Evolutionary conservation across 106 monocot genomes (phyloP), one percentile per base, ranked within the genome.

Genomic region (Dioscorea dumetorum): DNA sequence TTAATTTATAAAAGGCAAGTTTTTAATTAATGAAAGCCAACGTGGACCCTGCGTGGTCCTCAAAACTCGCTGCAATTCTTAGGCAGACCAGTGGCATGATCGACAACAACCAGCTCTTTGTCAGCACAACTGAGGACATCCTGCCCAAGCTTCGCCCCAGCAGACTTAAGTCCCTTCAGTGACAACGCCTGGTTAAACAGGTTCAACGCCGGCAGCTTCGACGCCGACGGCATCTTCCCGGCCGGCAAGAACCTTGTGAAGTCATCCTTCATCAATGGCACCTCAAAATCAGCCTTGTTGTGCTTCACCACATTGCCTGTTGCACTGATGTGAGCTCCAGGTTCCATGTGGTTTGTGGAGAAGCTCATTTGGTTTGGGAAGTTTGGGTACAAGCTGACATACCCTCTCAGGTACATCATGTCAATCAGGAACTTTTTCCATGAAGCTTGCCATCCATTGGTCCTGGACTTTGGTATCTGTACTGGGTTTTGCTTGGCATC

Each of bases 301-400:
- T 97, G 95, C 80, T 82, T 83, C 33, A 97, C 66, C 31, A 75
- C 84, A 57, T 97, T 97, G 76, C 87, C 95, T 76, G 87, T 97
- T 9, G 95, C 91, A 51, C 91, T 88, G 68, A 97, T 97, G 63
- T 97, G 95, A 1, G 91, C 95, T 4, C 95, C 95, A 20, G 95
- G 95, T 53, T 97, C 95, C 95, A 97, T 97, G 78, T 97, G 95
- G 73, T 97, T 97, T 20, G 95, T 97, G 4, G 95, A 97, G 81
- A 97, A 97, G 76, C 97, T 99, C 35, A 75, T 72, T 35, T 99
- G 97, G 58, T 79, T 70, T 16, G 97, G 97, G 65, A 99, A 99
- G 71, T 99, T 99, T 7, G 97, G 97, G 59, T 90, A 99, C 35
- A 99, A 72, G 35, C 86, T 89, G 18, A 99, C 97, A 24, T 99